Evolutionary conservation across 768 basidiomycete genomes (phyloP).

Genomic region (Auriscalpium orientale): DNA sequence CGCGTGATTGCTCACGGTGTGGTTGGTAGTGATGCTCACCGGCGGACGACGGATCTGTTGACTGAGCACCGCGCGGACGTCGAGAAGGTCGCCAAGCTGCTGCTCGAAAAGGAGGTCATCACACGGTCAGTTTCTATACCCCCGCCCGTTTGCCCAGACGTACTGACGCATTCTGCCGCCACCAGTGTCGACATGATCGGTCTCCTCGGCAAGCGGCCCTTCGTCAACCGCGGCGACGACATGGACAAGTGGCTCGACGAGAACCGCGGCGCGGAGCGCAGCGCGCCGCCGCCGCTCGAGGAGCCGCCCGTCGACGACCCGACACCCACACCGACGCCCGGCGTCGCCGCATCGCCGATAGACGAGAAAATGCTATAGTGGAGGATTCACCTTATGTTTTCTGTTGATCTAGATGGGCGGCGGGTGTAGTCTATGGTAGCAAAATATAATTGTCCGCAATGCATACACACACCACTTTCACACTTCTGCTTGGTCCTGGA

Average conservation of each 20-base stretch:
- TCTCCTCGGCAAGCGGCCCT: conserved; percentile 77
- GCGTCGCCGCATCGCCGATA: conserved; percentile 40
- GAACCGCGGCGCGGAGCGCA: conserved; percentile 50
- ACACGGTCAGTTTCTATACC: conserved; percentile 53
- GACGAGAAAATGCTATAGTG: conserved; percentile 19
- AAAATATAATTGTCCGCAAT: no score
- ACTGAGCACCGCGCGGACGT: conserved; percentile 79
- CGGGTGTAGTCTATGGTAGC: no score
- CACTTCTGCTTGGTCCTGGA: no score
- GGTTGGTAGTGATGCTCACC: conserved; percentile 73
- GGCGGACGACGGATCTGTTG: conserved; percentile 74
- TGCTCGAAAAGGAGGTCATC: conserved; percentile 94
- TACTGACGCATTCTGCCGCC: not conserved
- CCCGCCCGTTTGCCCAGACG: not conserved
- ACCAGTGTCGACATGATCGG: conserved; percentile 80
- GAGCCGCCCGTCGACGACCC: conserved; percentile 23
- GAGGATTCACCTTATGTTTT: no score
- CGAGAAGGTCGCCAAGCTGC: conserved; percentile 84
- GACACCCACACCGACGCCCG: conserved; percentile 33
- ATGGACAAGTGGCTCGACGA: conserved; percentile 98
- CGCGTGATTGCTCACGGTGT: no score
- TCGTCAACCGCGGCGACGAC: conserved; percentile 70
- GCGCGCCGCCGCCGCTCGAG: conserved; percentile 62
- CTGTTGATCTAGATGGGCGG: no score
- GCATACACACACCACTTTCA: no score